Evolutionary conservation across 495 filamentous ascomycete species (phyloP).

Genomic region (Podospora tetraspora): DNA sequence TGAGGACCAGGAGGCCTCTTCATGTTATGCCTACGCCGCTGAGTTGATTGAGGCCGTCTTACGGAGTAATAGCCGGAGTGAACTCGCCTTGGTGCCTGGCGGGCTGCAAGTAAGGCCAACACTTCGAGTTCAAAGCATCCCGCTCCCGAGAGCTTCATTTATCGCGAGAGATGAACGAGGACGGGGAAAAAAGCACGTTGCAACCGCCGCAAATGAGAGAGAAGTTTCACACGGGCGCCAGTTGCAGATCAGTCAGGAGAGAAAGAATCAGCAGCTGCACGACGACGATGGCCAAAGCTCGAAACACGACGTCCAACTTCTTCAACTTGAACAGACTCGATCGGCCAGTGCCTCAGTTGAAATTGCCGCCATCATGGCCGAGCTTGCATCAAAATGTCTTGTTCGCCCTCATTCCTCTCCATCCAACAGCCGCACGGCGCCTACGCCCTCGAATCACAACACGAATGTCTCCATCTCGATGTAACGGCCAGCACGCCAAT

Average conservation of each 20-base stretch:
- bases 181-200: neutral
- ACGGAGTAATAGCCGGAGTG: neutral
- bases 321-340: neutral
- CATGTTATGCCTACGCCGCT: neutral
- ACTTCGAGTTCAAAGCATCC: neutral
- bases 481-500: neutral
- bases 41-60: neutral
- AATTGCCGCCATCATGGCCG: neutral
- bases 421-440: neutral
- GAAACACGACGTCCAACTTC: neutral
- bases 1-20: neutral
- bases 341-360: neutral
- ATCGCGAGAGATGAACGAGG: neutral
- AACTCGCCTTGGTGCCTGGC: neutral
- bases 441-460: neutral
- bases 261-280: neutral
- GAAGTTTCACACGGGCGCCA: neutral
- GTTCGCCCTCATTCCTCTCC: neutral
- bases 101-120: neutral
- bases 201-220: neutral
- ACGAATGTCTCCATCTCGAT: neutral
- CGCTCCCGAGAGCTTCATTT: neutral
- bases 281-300: neutral
- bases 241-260: neutral
- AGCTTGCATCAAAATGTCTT: neutral